Percentiles rank a stretch among this genome's conserved stretches.
These are phyloP conservation scores for Acer yangbiense DNA, from an alignment of 345 rosid species.

Conservation along the genomic window DNA sequence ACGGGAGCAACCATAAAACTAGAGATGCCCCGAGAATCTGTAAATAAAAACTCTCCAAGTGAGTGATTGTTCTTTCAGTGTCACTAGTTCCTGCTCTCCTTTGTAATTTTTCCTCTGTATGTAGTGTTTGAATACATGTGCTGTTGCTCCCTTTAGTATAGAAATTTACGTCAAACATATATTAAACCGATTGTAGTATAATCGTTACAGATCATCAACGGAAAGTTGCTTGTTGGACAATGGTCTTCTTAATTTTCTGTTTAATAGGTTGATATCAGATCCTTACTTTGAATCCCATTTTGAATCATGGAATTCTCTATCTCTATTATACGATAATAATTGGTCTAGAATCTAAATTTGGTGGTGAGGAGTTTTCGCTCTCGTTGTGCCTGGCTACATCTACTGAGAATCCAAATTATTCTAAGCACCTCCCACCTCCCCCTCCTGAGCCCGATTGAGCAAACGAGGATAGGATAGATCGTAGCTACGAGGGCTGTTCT, in stretches of 20 bases:
- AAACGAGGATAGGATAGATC: no score
- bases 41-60: conserved; percentile 27
- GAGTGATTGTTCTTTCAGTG: conserved; percentile 15
- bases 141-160: conserved; percentile 5
- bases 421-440: no score
- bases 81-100: conserved; percentile 1
- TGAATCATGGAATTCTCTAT: no score
- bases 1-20: conserved; percentile 23
- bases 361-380: no score
- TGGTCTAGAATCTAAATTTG: no score
- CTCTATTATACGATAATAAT: no score
- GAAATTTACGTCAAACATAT: conserved; percentile 12
- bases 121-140: background rate
- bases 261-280: background rate
- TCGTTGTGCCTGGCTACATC: no score
- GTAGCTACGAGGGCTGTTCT: no score
- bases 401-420: no score
- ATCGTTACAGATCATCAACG: conserved; percentile 8
- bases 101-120: background rate
- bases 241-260: background rate
- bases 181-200: conserved; percentile 16
- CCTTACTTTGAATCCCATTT: no score
- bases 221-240: background rate
- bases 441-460: no score
- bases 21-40: conserved; percentile 18